A percentile compares a stretch with the other conserved stretches of the same genome.
phyloP scores from a whole-genome alignment of 768 basidiomycete genomes.

The Tephrocybe sp. region DNA sequence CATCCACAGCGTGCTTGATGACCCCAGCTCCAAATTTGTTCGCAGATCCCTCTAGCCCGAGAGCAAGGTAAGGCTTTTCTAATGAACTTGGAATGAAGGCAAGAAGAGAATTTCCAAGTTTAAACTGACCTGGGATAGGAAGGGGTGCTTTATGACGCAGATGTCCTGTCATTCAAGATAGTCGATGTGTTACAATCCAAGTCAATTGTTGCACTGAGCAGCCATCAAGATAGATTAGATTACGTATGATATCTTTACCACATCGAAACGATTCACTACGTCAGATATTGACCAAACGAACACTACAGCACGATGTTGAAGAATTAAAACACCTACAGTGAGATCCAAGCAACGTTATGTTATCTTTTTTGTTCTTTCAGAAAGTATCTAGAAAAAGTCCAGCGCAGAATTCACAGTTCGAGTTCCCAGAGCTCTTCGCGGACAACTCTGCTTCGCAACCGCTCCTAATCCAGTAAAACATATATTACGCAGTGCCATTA shows the following conservation, averaged over 20 bases:
- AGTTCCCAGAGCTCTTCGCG: too few species aligned
- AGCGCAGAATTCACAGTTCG: too few species aligned
- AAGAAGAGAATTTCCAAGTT: neutral
- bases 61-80: slow-evolving; percentile 78
- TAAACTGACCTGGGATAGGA: slow-evolving; percentile 31
- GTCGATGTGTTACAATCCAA: neutral
- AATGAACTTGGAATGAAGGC: neutral
- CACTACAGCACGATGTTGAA: too few species aligned
- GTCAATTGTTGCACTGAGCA: too few species aligned
- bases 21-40: slow-evolving; percentile 97
- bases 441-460: neutral
- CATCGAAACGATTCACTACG: too few species aligned
- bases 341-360: too few species aligned
- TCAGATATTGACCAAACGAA: too few species aligned
- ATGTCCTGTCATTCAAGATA: slow-evolving; percentile 23
- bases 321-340: too few species aligned
- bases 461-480: neutral
- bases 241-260: too few species aligned
- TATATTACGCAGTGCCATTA: slow-evolving; percentile 12
- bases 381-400: too few species aligned
- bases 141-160: slow-evolving; percentile 22
- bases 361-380: too few species aligned
- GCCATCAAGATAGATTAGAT: too few species aligned
- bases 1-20: slow-evolving; percentile 77
- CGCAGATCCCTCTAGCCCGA: slow-evolving; percentile 96